Evolutionary conservation across 75 land plant species (phyloP).

Genomic region (Cryptomeria japonica): DNA sequence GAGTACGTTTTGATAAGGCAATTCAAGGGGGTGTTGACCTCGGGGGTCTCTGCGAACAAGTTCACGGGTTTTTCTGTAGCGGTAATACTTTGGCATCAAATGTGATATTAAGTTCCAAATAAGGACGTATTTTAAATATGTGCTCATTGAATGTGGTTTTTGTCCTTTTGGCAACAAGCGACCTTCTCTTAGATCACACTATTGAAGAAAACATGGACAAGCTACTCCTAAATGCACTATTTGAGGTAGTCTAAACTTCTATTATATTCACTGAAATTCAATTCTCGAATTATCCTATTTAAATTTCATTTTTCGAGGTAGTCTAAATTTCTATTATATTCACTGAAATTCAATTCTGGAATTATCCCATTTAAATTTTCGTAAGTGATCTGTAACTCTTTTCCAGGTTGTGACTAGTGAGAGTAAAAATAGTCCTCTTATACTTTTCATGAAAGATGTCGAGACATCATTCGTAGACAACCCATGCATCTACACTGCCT

Average conservation of each 20-base stretch:
- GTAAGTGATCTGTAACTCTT: not conserved
- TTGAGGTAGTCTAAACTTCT: slow-evolving; percentile 44
- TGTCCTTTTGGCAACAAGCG: slow-evolving; percentile 28
- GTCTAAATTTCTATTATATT: no score
- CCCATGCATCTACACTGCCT: slow-evolving; percentile 26
- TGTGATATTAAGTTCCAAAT: not conserved
- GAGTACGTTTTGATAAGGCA: slow-evolving; percentile 71
- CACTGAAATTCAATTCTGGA: no score
- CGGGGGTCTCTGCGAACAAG: slow-evolving; percentile 72
- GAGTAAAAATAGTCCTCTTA: slow-evolving; percentile 59
- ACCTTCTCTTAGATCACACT: slow-evolving; percentile 22
- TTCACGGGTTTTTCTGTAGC: slow-evolving; percentile 71
- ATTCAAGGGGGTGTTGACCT: slow-evolving; percentile 70
- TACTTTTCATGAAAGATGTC: slow-evolving; percentile 69
- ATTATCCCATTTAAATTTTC: no score
- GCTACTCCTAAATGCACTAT: slow-evolving; percentile 28
- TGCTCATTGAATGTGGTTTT: not conserved
- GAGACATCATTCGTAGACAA: slow-evolving; percentile 55
- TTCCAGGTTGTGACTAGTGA: no score
- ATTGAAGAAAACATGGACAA: slow-evolving; percentile 19
- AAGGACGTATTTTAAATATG: not conserved
- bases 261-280: not conserved
- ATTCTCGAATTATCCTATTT: not conserved
- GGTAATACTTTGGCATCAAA: slow-evolving; percentile 26
- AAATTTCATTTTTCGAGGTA: no score